Evolutionary conservation across 2,329 filamentous ascomycete genomes (phyloP).

Genomic region (Pseudocercospora musae): DNA sequence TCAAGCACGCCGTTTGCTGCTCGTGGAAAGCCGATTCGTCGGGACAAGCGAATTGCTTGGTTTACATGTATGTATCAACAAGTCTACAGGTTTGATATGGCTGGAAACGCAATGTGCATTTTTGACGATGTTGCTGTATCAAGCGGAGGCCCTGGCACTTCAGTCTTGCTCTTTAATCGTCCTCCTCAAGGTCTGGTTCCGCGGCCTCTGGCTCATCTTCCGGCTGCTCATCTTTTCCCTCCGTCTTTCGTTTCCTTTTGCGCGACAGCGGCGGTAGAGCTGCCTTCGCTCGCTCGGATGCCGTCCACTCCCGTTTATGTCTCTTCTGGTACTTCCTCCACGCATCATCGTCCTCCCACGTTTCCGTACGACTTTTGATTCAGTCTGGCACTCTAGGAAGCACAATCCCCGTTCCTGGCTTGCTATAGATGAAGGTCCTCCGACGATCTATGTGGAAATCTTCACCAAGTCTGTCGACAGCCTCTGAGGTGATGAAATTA

Average conservation of each 20-base stretch:
- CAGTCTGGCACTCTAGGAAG: background rate
- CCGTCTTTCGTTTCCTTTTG: background rate
- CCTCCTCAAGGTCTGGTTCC: background rate
- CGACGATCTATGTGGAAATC: background rate
- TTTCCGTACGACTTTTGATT: background rate
- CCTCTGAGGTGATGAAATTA: background rate
- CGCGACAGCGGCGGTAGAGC: background rate
- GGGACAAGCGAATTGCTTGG: background rate
- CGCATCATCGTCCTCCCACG: background rate
- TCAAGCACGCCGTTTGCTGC: background rate
- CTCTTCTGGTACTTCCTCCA: background rate
- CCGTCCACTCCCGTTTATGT: background rate
- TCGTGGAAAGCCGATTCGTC: no score
- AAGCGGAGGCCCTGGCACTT: background rate
- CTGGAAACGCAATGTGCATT: background rate
- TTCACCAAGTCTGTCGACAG: background rate
- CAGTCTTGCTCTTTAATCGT: background rate
- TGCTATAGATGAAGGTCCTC: background rate
- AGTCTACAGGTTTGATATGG: background rate
- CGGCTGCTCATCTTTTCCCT: background rate
- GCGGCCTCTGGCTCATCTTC: background rate
- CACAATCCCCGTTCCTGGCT: background rate
- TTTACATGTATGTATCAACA: background rate
- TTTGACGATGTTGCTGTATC: no score
- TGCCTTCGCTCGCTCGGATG: background rate